Evolutionary conservation across 331 rosid genomes (phyloP).

Genomic region (Cucumis variabilis): DNA sequence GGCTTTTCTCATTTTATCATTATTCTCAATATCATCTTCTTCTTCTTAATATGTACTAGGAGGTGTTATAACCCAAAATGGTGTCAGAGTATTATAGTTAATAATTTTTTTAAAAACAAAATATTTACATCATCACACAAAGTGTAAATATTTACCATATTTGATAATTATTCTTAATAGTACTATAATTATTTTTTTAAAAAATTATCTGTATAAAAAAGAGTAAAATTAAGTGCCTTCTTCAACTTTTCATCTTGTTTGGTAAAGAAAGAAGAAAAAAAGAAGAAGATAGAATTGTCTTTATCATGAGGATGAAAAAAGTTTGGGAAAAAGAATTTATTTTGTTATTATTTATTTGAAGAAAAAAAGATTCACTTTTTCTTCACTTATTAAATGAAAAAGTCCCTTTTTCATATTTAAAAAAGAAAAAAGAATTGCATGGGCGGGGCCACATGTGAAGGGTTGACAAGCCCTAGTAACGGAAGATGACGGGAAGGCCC

Average conservation of each 20-base stretch:
- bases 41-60: no score
- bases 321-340: neutral
- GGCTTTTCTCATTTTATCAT: neutral
- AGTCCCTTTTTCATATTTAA: neutral
- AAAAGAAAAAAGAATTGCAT: neutral
- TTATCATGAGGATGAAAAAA: neutral
- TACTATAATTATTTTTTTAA: no score
- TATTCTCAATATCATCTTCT: no score
- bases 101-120: no score
- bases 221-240: neutral
- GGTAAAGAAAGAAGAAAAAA: neutral
- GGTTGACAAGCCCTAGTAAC: slow-evolving; percentile 12
- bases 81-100: no score
- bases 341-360: no score
- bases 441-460: neutral
- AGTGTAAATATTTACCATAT: no score
- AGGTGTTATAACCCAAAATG: no score
- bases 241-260: slow-evolving; percentile 18
- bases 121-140: no score
- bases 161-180: no score
- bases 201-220: no score
- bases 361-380: neutral
- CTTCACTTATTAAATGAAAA: neutral
- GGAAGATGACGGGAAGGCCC: slow-evolving; percentile 13
- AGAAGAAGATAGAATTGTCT: neutral